Base-by-base conservation (phyloP, 495 filamentous ascomycete genomes). In the Podospora bellae-mahoneyi region DNA sequence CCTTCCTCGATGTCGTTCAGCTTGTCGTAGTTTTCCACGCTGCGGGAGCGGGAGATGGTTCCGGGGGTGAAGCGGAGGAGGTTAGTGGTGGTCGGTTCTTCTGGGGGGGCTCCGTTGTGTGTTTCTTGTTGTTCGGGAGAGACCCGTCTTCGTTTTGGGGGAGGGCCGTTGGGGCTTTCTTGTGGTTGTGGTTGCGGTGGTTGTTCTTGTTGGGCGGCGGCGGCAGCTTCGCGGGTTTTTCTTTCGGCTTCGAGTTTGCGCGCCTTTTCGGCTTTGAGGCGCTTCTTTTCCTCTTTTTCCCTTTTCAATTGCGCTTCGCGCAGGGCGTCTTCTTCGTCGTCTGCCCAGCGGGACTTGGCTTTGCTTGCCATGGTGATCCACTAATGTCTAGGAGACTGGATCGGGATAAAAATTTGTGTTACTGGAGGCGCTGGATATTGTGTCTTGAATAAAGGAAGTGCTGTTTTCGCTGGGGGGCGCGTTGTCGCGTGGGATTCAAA, bases 1-100 rank as follows among this genome's bases (percentile, higher is more conserved):
- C 95, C 95, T 78, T 99, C 95, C 76, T 98, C 95, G 73, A 99
- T 99, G 78, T 95, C 91, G 74, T 99, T 99, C 68, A 99, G 81
- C 68, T 89, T 89, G 76, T 97, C 92, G 78, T 93, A 98, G 76
- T 93, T 90, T 76, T 94, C 90, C 60, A 97, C 89, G 81, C 91
- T 90, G 70, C 92, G 84, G 74, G 90, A 92, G 56, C 87, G 87
- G 48, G 86, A 86, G 86, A 94, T 96, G 10, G 65, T 34, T 23
- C 84, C 84, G 59, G 83, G 80, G 27, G 89, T 85, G 76, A 94
- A 95, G 19, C 91, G 86, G 26, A 97, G 79, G 16, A 96, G 83
- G 63, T 83, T 85, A 16, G 70, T 59, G 39, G 13, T 23, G 39
- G 39, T 48, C 3, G 39, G 39, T 64, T 57, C 23, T 9, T 58